Percentiles rank a stretch among this genome's conserved stretches.
Evolutionary conservation across 805 yeast genomes (phyloP).

Genomic region (Ogataea parapolymorpha): DNA sequence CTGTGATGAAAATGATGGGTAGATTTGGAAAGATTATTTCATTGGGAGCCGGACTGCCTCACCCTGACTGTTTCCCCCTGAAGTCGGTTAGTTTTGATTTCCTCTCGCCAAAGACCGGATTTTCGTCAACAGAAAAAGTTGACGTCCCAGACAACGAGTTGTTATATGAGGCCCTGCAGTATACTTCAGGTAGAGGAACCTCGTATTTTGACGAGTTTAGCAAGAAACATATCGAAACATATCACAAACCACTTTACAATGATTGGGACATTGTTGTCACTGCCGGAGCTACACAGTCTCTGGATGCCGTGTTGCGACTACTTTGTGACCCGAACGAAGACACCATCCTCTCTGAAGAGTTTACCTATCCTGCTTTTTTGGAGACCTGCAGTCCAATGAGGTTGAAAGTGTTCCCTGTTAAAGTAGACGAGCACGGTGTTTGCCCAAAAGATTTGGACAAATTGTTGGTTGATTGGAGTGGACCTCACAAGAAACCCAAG

Average conservation of each 20-base stretch:
- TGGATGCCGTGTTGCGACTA: conserved; percentile 81
- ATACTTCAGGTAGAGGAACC: conserved; percentile 48
- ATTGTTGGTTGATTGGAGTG: conserved; percentile 65
- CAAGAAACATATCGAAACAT: conserved; percentile 39
- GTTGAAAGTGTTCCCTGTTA: conserved; percentile 63
- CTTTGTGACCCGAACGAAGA: conserved; percentile 72
- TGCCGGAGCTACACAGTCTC: conserved; percentile 86
- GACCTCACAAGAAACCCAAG: conserved; percentile 46
- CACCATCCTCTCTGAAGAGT: conserved; percentile 76
- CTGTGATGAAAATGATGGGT: conserved; percentile 28
- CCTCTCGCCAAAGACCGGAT: conserved; percentile 42
- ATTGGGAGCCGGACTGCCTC: conserved; percentile 58
- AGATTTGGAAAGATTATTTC: conserved; percentile 37
- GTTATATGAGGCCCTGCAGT: conserved; percentile 49
- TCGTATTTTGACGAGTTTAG: conserved; percentile 40
- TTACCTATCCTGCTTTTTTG: conserved; percentile 77
- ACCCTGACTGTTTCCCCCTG: conserved; percentile 50
- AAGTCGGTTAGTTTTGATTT: conserved; percentile 27
- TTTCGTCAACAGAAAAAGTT: conserved; percentile 28
- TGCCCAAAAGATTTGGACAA: conserved; percentile 65
- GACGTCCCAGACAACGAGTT: conserved; percentile 22
- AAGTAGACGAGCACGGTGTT: conserved; percentile 77
- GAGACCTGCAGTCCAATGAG: conserved; percentile 79
- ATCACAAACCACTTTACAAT: conserved; percentile 43
- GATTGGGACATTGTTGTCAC: conserved; percentile 73